These are phyloP conservation scores for Plasmodium coatneyi DNA, from an alignment of 169 alveolate genomes.

Conservation along the genomic window DNA sequence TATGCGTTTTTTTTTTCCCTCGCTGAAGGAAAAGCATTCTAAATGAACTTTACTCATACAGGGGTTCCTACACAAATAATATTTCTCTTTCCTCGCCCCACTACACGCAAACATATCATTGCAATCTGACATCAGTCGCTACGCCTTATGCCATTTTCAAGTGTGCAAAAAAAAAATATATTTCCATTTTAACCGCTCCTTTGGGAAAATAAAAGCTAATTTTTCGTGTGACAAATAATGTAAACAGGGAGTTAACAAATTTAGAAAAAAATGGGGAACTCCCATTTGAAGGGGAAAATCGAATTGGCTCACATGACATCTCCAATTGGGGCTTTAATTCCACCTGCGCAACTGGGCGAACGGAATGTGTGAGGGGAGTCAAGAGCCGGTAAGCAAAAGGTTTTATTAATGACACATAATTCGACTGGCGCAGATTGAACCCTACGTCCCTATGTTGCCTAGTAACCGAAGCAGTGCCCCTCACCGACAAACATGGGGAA, in stretches of 20 bases:
- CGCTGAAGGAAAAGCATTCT: neutral
- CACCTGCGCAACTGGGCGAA: neutral
- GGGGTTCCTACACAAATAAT: neutral
- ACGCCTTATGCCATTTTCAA: neutral
- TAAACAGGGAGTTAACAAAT: neutral
- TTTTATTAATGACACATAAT: neutral
- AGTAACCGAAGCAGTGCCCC: neutral
- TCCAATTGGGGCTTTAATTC: neutral
- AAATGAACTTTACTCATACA: neutral
- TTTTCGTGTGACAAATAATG: neutral
- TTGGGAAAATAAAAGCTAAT: neutral
- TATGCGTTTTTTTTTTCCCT: neutral
- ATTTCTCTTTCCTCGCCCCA: neutral
- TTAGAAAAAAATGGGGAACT: neutral
- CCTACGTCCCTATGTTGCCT: neutral
- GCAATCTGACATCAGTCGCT: neutral
- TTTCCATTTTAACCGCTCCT: neutral
- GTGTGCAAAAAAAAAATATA: neutral
- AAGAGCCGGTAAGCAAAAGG: neutral
- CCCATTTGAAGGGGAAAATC: neutral
- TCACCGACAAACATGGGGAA: conserved; percentile 50
- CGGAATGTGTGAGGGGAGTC: neutral
- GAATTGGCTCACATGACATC: neutral
- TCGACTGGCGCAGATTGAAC: neutral
- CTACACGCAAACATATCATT: neutral